Base-by-base conservation (phyloP, 2,329 filamentous ascomycete species). In the Seiridium unicorne region DNA sequence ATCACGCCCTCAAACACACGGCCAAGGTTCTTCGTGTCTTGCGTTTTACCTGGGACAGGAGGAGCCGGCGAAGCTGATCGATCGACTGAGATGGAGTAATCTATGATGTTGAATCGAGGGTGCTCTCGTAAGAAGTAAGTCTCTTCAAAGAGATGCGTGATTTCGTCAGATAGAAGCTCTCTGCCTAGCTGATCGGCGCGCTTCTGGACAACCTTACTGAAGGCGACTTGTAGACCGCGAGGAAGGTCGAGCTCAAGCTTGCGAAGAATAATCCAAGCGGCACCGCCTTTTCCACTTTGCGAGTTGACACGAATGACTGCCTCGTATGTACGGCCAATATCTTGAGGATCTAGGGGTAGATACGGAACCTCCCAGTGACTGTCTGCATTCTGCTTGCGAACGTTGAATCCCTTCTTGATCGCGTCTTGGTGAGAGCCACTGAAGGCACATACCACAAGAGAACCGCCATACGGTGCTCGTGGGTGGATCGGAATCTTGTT, bases 241-340 rank as follows among this genome's bases (percentile, higher is more conserved):
- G 95, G 95, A 56, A 98, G 86, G 74, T 98, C 95, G 69, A 98
- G 89, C 71, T 95, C 87, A 63, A 98, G 86, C 70, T 92, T 89
- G 68, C 90, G 89, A 72, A 93, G 88, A 72, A 98, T 93, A 72
- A 98, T 91, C 91, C 92, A 98, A 55, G 94, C 93, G 62, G 92
- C 89, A 68, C 95, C 95, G 63, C 94, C 94, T 80, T 99, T 98
- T 65, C 94, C 94, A 68, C 88, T 92, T 75, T 98, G 94, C 18
- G 92, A 96, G 81, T 98, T 99, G 84, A 98, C 94, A 62, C 94
- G 91, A 73, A 98, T 98, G 72, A 98, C 90, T 61, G 94, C 94
- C 77, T 98, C 93, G 84, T 98, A 98, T n/a, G 89, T 97, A 60
- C 94, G 88, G 55, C 94, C 94, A 65, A 98, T 97, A 71, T 98